These are phyloP conservation scores for Camelina neglecta DNA, from an alignment of 345 rosid genomes.

Conservation along the genomic window DNA sequence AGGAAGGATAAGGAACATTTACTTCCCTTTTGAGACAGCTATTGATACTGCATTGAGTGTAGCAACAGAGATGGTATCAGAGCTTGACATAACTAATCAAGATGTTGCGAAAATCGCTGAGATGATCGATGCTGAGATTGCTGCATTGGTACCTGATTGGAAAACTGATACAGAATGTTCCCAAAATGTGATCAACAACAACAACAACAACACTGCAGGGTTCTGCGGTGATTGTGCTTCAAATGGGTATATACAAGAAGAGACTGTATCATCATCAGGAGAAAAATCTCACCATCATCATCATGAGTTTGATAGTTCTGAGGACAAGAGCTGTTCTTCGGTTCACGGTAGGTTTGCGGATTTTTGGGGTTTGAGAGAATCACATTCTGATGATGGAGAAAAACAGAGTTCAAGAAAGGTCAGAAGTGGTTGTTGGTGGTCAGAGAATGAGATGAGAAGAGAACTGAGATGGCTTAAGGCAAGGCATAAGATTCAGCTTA, in stretches of 20 bases:
- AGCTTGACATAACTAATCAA: constrained; percentile 79
- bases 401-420: constrained; percentile 19
- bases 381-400: constrained; percentile 51
- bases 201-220: constrained; percentile 11
- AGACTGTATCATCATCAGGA: constrained; percentile 56
- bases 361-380: constrained; percentile 65
- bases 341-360: constrained; percentile 78
- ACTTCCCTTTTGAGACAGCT: constrained; percentile 80
- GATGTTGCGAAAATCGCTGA: constrained; percentile 84
- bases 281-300: constrained; percentile 48
- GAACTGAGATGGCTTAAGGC: constrained; percentile 95
- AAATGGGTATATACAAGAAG: constrained; percentile 46
- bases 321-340: constrained; percentile 51
- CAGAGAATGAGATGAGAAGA: constrained; percentile 77
- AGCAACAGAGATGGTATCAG: constrained; percentile 90
- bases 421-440: constrained; percentile 27
- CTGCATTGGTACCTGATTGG: constrained; percentile 76
- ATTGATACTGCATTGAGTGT: constrained; percentile 79
- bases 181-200: constrained; percentile 2
- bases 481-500: constrained; percentile 66
- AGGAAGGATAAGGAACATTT: constrained; percentile 82
- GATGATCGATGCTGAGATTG: constrained; percentile 82
- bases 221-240: constrained; percentile 57
- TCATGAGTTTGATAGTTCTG: constrained; percentile 47
- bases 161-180: constrained; percentile 50